Base-by-base conservation (phyloP, 495 filamentous ascomycete genomes). In the Peziza echinospora region DNA sequence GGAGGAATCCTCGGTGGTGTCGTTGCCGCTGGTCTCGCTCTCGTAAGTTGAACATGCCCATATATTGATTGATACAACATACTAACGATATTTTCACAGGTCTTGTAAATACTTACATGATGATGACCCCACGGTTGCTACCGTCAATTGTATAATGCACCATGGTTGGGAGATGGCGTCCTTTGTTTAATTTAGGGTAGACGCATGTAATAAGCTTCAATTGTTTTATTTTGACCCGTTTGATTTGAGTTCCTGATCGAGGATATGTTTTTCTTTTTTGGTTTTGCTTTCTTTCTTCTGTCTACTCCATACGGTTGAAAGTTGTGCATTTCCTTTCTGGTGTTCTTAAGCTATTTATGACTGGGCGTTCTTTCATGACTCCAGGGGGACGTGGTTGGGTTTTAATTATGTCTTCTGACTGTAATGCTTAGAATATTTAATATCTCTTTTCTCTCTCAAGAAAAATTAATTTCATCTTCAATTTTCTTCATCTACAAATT, bases 1-100 rank as follows among this genome's bases (percentile, higher is more conserved):
- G 57, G 58, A 5, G 57, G 58, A 26, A 17, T 57, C 21, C 26
- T 60, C 43, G 57, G 58, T 24, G 53, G 54, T 26, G 53, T 53
- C 28, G 48, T 60, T 42, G 57, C 57, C 25, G 58, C 51, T 24
- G 58, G 57, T 51, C 48, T 60, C 49, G 46, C 46, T 50, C 47
- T 60, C 45, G 58, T 60, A 55, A 22, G 57, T 46, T 23, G 28
- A 9, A 41, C 10, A 22, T 19, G 40, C 10, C 5, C 5, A 24
- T 8, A 21, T 25, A 6, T 21, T 39, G 19, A 34, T 25, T 9
- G 34, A 25, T 3, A 2, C 9, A n/a, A 47, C 43, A 24, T 8
- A 23, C 49, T 55, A 44, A 48, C 40, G 46, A 44, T 48, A 1
- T 13, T 8, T 37, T 23, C 11, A 11, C 16, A 58, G 55, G 51